These are phyloP conservation scores for Wallacemonas sp. DNA, from an alignment of 208 protist genomes.

Conservation along the genomic window DNA sequence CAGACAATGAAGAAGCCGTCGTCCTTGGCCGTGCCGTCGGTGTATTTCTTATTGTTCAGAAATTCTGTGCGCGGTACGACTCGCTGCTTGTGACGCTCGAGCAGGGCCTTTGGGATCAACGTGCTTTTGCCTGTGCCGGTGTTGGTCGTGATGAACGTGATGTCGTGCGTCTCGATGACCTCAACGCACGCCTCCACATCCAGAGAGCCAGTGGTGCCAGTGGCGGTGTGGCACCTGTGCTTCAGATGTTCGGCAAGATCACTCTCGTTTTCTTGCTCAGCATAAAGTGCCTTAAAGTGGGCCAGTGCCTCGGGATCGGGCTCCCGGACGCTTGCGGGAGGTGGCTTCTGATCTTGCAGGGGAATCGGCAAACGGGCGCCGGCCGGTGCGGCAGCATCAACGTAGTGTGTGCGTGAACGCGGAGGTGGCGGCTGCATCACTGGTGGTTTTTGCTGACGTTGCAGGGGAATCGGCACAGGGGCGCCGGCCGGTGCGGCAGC, in stretches of 20 bases:
- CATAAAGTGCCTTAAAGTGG: slow-evolving; percentile 60
- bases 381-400: neutral
- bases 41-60: neutral
- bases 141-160: slow-evolving; percentile 85
- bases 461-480: neutral
- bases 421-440: neutral
- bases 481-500: neutral
- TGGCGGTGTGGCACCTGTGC: slow-evolving; percentile 23
- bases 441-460: neutral
- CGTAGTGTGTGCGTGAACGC: neutral
- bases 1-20: slow-evolving; percentile 42
- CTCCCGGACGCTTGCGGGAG: neutral
- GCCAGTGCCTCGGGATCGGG: slow-evolving; percentile 26
- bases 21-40: neutral
- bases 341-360: neutral
- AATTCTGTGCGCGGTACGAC: neutral
- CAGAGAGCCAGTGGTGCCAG: slow-evolving; percentile 46
- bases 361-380: neutral
- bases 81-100: slow-evolving; percentile 27
- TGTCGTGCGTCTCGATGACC: slow-evolving; percentile 73
- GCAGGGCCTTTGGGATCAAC: slow-evolving; percentile 72
- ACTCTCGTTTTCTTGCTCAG: slow-evolving; percentile 41
- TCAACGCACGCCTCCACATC: slow-evolving; percentile 46
- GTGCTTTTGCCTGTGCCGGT: slow-evolving; percentile 91
- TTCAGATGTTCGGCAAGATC: slow-evolving; percentile 26